These are phyloP conservation scores for Aspergillus bombycis DNA, from an alignment of 2,329 filamentous ascomycete genomes.

Conservation along the genomic window DNA sequence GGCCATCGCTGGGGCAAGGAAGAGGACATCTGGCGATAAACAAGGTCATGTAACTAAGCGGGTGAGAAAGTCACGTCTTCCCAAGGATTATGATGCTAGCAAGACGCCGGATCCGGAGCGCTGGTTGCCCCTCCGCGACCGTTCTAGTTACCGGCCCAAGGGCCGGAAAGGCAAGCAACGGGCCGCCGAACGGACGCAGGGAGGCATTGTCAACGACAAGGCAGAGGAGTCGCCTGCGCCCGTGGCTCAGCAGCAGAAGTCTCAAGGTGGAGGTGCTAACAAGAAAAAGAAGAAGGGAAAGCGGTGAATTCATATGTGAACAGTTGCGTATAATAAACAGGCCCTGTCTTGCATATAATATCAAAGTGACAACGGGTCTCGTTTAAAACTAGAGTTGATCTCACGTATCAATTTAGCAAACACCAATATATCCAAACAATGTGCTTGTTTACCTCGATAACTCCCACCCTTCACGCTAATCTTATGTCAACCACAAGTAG, in stretches of 20 bases:
- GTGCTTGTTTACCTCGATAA: not conserved
- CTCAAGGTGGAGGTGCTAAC: slow-evolving; percentile 38
- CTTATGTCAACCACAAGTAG: not conserved
- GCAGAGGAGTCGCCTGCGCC: slow-evolving; percentile 55
- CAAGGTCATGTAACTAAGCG: slow-evolving; percentile 43
- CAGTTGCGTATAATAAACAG: not conserved
- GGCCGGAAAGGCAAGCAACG: slow-evolving; percentile 90
- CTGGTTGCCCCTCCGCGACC: slow-evolving; percentile 88
- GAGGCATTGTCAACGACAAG: slow-evolving; percentile 76
- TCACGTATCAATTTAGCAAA: not conserved
- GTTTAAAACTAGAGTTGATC: not conserved
- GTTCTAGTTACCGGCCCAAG: slow-evolving; percentile 86
- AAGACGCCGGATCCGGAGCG: slow-evolving; percentile 87
- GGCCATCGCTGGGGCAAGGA: slow-evolving; percentile 40
- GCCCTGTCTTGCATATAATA: not conserved
- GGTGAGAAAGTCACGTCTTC: slow-evolving; percentile 49
- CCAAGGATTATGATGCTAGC: slow-evolving; percentile 63
- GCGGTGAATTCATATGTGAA: slow-evolving; percentile 34
- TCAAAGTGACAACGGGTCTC: not conserved
- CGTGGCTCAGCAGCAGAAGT: slow-evolving; percentile 36
- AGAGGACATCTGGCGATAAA: slow-evolving; percentile 41
- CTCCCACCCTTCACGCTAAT: not conserved
- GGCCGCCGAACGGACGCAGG: slow-evolving; percentile 77
- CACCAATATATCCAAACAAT: not conserved
- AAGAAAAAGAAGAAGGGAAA: slow-evolving; percentile 59